Evolutionary conservation across 768 basidiomycete genomes (phyloP).

Genomic region (Tricholoma sp.): DNA sequence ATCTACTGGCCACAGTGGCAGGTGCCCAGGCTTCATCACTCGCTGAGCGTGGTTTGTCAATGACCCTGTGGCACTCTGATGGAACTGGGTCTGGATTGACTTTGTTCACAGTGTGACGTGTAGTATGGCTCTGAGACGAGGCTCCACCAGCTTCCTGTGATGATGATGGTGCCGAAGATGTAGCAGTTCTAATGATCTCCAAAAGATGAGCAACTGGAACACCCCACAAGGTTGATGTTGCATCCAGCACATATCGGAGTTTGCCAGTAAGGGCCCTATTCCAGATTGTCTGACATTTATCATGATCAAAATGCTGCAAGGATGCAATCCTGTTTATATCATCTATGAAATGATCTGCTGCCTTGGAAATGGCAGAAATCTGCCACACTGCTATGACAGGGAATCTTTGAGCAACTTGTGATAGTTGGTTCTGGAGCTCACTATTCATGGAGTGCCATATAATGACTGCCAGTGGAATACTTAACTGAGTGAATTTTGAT

Average conservation of each 20-base stretch:
- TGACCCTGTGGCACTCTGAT: too few species aligned
- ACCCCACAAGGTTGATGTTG: background rate
- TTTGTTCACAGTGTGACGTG: background rate
- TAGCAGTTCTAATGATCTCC: background rate
- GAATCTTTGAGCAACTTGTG: background rate
- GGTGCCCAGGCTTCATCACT: background rate
- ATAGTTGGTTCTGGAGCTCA: background rate
- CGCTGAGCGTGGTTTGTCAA: background rate
- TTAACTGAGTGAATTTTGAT: background rate
- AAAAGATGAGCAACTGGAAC: background rate
- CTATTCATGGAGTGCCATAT: constrained; percentile 1
- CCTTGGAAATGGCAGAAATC: constrained; percentile 1
- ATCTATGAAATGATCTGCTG: constrained; percentile 2
- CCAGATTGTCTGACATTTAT: background rate
- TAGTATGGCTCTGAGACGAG: background rate
- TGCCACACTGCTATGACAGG: constrained; percentile 6
- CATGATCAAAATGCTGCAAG: background rate
- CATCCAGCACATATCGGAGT: background rate
- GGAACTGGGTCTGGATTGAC: too few species aligned
- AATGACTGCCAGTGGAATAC: background rate
- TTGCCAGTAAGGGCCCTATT: background rate
- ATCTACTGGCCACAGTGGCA: background rate
- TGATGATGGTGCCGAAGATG: background rate
- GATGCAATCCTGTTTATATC: background rate
- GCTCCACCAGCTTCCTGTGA: background rate